Percentiles rank a stretch among this genome's conserved stretches.
Evolutionary conservation across 1,284 basidiomycete genomes (phyloP).

Genomic region (Cryptococcus sp.): DNA sequence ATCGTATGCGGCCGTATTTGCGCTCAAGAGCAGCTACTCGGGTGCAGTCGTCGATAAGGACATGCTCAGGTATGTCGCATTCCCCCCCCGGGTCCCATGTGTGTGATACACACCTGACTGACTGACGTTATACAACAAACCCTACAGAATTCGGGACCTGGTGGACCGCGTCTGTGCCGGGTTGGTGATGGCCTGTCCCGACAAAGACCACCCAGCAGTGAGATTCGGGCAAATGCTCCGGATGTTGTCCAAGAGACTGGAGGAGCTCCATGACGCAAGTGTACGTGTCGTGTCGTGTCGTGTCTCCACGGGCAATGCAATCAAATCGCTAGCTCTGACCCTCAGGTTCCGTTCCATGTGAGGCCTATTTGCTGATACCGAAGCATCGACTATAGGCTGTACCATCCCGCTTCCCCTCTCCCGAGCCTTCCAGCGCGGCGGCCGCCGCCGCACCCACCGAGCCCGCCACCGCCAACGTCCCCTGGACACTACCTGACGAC

Average conservation of each 20-base stretch:
- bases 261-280: constrained; percentile 40
- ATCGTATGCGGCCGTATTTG: constrained; percentile 45
- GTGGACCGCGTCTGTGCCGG: constrained; percentile 41
- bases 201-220: constrained; percentile 46
- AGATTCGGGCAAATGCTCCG: constrained; percentile 47
- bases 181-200: constrained; percentile 35
- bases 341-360: background rate
- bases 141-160: constrained; percentile 35
- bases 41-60: constrained; percentile 36
- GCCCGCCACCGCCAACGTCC: constrained; percentile 1
- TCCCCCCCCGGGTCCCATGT: too few relatives aligned
- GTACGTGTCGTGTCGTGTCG: too few relatives aligned
- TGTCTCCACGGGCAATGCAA: too few relatives aligned
- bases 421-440: constrained; percentile 23
- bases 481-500: constrained; percentile 14
- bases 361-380: background rate
- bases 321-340: too few relatives aligned
- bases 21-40: constrained; percentile 44
- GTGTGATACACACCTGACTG: too few relatives aligned
- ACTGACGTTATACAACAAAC: background rate
- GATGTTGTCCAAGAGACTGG: constrained; percentile 40
- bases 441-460: background rate
- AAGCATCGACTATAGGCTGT: constrained; percentile 27
- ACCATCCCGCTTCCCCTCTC: constrained; percentile 42
- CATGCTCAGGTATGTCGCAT: constrained; percentile 28